Conservation (phyloP, 768 basidiomycete genomes). For the Calocera viscosa region DNA sequence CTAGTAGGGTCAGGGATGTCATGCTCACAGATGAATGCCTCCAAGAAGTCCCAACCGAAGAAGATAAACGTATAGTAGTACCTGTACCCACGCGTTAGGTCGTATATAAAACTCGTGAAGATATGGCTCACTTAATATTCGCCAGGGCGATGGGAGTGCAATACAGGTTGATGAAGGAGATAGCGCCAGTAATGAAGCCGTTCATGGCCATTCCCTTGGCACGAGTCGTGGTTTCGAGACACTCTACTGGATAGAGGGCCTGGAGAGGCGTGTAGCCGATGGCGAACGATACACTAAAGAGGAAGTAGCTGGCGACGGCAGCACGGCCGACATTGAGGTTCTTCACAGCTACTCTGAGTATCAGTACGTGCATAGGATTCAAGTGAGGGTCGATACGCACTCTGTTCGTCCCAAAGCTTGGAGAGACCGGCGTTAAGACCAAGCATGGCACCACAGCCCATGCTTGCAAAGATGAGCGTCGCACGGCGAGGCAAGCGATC, state of each 20-base stretch:
- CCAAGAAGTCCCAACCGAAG: constrained; percentile 24
- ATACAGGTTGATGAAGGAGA: constrained; percentile 25
- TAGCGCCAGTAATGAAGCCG: constrained; percentile 21
- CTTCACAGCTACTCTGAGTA: neutral
- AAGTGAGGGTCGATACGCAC: no score
- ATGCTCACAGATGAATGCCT: constrained; percentile 23
- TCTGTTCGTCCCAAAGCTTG: no score
- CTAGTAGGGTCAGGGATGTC: no score
- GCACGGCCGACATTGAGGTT: no score
- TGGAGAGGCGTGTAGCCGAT: constrained; percentile 26
- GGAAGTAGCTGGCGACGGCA: constrained; percentile 18
- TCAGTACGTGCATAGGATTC: no score
- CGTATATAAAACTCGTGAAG: no score
- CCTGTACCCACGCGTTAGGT: neutral
- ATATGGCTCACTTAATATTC: no score
- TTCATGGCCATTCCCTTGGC: constrained; percentile 25
- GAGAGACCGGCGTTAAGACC: no score
- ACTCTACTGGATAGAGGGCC: constrained; percentile 24
- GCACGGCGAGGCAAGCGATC: constrained; percentile 13
- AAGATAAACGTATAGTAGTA: constrained; percentile 18
- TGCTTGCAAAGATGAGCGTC: constrained; percentile 3
- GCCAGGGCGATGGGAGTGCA: constrained; percentile 23
- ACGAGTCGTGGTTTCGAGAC: constrained; percentile 23
- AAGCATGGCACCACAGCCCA: no score
- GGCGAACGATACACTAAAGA: constrained; percentile 21